Conservation (phyloP, 768 basidiomycete genomes). For the Russula foetens region DNA sequence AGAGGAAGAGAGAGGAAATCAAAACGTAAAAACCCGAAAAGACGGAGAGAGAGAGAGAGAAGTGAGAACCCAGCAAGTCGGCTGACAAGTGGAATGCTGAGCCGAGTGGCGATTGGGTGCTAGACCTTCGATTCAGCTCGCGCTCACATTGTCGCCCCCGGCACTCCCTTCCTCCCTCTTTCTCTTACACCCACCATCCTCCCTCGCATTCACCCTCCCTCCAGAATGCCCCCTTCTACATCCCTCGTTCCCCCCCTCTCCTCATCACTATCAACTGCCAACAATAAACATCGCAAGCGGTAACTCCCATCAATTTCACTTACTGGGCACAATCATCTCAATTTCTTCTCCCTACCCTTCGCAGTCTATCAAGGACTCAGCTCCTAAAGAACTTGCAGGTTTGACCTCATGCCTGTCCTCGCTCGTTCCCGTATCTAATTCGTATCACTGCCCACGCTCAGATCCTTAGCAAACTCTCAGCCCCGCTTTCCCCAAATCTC, state of each 20-base stretch:
- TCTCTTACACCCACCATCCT: conserved; percentile 16
- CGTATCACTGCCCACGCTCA: conserved; percentile 20
- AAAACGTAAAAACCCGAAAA: conserved; percentile 12
- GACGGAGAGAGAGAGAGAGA: neutral
- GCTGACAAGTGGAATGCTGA: conserved; percentile 15
- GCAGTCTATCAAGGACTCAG: conserved; percentile 25
- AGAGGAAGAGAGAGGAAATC: too few relatives aligned
- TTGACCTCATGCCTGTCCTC: neutral
- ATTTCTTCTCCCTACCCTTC: conserved; percentile 12
- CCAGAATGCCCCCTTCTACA: conserved; percentile 2
- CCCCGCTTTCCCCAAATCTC: conserved; percentile 37
- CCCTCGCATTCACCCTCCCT: neutral
- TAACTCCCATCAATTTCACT: conserved; percentile 8
- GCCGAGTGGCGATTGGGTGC: conserved; percentile 17
- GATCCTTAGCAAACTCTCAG: conserved; percentile 34
- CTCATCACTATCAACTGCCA: neutral
- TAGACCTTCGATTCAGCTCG: conserved; percentile 16
- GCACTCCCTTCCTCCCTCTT: conserved; percentile 1
- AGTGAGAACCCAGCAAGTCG: conserved; percentile 9
- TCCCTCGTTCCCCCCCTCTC: neutral
- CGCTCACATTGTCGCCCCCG: conserved; percentile 14
- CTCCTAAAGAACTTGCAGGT: conserved; percentile 38
- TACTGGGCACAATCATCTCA: conserved; percentile 7
- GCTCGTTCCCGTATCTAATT: conserved; percentile 17
- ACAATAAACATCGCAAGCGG: conserved; percentile 16